Evolutionary conservation across 768 basidiomycete species (phyloP).

Genomic region (Tremella mesenterica): DNA sequence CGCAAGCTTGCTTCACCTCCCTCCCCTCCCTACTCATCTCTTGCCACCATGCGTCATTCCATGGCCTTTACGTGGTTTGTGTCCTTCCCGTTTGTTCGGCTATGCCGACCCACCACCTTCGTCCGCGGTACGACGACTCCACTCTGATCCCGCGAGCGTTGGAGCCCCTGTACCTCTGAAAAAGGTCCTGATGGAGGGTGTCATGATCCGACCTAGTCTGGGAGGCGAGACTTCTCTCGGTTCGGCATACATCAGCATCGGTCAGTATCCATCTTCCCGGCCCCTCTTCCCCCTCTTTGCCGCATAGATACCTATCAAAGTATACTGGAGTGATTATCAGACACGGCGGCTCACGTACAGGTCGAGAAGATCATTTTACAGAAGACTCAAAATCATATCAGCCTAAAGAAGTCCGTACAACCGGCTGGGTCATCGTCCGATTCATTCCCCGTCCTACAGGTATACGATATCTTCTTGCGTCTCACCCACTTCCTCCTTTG

Average conservation of each 20-base stretch:
- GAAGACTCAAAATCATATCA: conserved; percentile 9
- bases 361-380: conserved; percentile 32
- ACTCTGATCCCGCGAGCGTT: too few species aligned
- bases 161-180: conserved; percentile 23
- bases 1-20: conserved; percentile 12
- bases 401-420: conserved; percentile 39
- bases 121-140: conserved; percentile 26
- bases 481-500: conserved; percentile 39
- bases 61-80: conserved; percentile 29
- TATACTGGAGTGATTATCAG: too few species aligned
- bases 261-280: conserved; percentile 25
- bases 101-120: conserved; percentile 6
- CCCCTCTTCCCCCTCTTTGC: too few species aligned
- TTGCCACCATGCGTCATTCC: conserved; percentile 32
- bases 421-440: conserved; percentile 42
- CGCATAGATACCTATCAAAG: not conserved
- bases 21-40: conserved; percentile 11
- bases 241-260: conserved; percentile 32
- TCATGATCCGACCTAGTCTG: conserved; percentile 20
- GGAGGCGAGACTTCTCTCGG: conserved; percentile 18
- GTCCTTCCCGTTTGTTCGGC: conserved; percentile 28
- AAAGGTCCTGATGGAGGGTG: conserved; percentile 36
- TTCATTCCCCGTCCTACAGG: conserved; percentile 39
- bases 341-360: conserved; percentile 7
- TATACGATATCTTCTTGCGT: conserved; percentile 36